phyloP scores from a whole-genome alignment of 75 land plant species.

The Pseudotsuga menziesii region DNA sequence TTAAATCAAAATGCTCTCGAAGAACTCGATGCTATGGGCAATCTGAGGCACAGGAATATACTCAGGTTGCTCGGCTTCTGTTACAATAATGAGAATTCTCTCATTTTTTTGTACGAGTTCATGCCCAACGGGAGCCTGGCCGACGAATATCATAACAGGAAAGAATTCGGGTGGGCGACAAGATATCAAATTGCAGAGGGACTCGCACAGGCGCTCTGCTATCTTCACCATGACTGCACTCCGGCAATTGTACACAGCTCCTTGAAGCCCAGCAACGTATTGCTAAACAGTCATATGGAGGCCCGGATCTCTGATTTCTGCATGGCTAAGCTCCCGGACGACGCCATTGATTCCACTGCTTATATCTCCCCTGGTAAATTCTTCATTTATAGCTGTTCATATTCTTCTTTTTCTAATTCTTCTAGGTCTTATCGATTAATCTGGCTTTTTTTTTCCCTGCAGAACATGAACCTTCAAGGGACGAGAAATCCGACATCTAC shows the following conservation, averaged over 20 bases:
- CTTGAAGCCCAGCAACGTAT: slow-evolving; percentile 76
- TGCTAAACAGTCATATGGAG: slow-evolving; percentile 80
- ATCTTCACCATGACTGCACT: slow-evolving; percentile 84
- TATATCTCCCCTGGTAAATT: slow-evolving; percentile 86
- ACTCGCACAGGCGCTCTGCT: slow-evolving; percentile 76
- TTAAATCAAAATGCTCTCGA: slow-evolving; percentile 21
- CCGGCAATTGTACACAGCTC: slow-evolving; percentile 80
- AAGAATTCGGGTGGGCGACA: slow-evolving; percentile 52
- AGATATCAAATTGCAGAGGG: slow-evolving; percentile 75
- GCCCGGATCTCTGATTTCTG: slow-evolving; percentile 94
- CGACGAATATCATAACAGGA: slow-evolving; percentile 55
- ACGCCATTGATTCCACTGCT: slow-evolving; percentile 78
- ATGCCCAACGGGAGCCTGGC: slow-evolving; percentile 90
- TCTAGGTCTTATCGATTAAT: no score
- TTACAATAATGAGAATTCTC: slow-evolving; percentile 68
- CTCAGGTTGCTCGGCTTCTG: slow-evolving; percentile 85
- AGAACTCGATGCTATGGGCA: slow-evolving; percentile 79
- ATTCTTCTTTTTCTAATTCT: not conserved
- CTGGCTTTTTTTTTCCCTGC: slow-evolving; percentile 11
- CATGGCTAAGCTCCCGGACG: slow-evolving; percentile 72
- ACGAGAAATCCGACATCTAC: slow-evolving; percentile 39
- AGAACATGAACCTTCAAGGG: slow-evolving; percentile 19
- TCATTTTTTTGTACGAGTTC: slow-evolving; percentile 82
- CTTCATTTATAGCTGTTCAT: not conserved
- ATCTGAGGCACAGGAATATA: slow-evolving; percentile 84